Evolutionary conservation across 2,329 filamentous ascomycete genomes (phyloP), one percentile per base, ranked within the genome.

Genomic region (Venturia nashicola): DNA sequence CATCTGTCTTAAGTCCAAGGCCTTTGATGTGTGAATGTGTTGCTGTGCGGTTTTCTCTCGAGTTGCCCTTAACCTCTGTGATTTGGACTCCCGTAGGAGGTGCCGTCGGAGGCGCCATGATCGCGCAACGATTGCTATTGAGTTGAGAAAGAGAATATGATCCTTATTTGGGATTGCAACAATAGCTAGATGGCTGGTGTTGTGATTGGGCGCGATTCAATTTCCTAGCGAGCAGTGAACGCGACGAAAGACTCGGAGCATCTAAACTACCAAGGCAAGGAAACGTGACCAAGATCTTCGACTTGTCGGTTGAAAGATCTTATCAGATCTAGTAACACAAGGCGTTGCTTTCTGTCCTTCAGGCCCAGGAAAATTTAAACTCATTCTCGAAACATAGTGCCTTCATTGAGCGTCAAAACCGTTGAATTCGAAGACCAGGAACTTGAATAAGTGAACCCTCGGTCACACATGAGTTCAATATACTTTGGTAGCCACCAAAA

Each of bases 21-120:
- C 94, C 94, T 75, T 91, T 96, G 83, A 99, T 99, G 78, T 99
- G 94, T 62, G 93, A 97, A 78, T 99, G 94, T 70, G 93, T 89
- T 66, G 94, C 93, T 59, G 94, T 99, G 74, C 94, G 87, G 79
- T 95, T 94, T 77, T 97, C 93, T 80, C 94, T 91, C 80, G 87
- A 86, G 79, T 91, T 93, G 80, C 89, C 89, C 82, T 96, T 96
- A 73, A 96, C 90, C 80, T 96, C 91, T 80, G 89, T 95, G 62
- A 65, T 65, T 55, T 65, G 64, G 7, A 65, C 64, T 43, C 34
- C 61, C 2, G 59, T 42, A 39, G 59, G 36, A 44, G 59, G 20
- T 18, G 59, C 59, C 16, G 59, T 43, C 6, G 59, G 61, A 27
- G 61, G 61, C 12, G 61, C 39, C 34, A 46, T 63, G 46, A 39